Evolutionary conservation across 345 rosid genomes (phyloP), one percentile per base, ranked within the genome.

Genomic region (Pugionium cornutum): DNA sequence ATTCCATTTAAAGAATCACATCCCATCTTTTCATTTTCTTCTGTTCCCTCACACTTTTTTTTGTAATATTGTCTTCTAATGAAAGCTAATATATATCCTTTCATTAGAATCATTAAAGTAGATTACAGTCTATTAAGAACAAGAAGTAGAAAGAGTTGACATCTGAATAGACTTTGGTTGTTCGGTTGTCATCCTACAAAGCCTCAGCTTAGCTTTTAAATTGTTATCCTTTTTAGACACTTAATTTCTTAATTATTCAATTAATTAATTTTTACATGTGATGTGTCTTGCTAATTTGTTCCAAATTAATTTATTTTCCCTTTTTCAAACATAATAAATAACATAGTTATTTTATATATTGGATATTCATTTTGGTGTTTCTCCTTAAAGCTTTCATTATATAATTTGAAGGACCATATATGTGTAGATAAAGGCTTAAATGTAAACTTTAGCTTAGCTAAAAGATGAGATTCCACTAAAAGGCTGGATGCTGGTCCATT

Each of bases 1-100:
- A 73, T 73, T 66, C 72, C 68, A 66, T 53, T 60, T 58, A 66
- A 66, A 73, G 76, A 73, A 73, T 66, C 72, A 53, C 77, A 73
- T 66, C 76, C 59, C 62, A 60, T 66, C 72, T 30, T 48, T 73
- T 50, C 49, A 7, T 44, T 53, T 59, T 43, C 41, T 56, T 31
- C 44, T 3, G 18, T 49, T 61, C 39, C 6, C 11, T 52, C 46
- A 30, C 34, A 42, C 41, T 58, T 72, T 65, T 58, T 41, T 65
- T 59, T 35, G 31, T 65, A 58, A 50, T 66, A 27, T 35, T 66
- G 42, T 67, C 35, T 66, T 66, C 32, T 27, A 7, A 37, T 37
- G 25, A 41, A 58, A 56, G 35, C 41, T 50, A 45, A 63, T 39
- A 28, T 0, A 3, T 34, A 7, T 45, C 9, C 1, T 33, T 42